phyloP scores from a whole-genome alignment of 306 rosid genomes.

The Fagus crenata region DNA sequence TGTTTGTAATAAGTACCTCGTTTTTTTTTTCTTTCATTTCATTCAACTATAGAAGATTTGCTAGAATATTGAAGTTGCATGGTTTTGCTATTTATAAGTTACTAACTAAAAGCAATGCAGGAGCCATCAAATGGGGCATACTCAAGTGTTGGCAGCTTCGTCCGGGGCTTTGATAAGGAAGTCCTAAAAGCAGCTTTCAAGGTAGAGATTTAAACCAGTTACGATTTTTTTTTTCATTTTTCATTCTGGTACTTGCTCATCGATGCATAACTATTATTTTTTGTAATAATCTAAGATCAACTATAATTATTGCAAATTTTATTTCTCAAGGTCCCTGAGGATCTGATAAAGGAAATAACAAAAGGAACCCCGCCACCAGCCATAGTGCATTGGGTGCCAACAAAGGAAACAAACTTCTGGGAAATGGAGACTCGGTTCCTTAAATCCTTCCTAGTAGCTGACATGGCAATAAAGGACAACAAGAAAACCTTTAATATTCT shows the following conservation, averaged over 20 bases:
- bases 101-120: constrained; percentile 38
- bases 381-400: constrained; percentile 59
- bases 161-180: constrained; percentile 65
- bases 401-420: constrained; percentile 31
- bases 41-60: background rate
- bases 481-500: constrained; percentile 52
- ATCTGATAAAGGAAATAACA: constrained; percentile 52
- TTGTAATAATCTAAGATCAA: background rate
- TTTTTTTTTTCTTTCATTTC: background rate
- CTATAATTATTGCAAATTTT: background rate
- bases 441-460: constrained; percentile 28
- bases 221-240: no score
- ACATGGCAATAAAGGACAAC: constrained; percentile 31
- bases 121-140: constrained; percentile 69
- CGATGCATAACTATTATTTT: no score
- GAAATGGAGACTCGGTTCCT: constrained; percentile 50
- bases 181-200: constrained; percentile 65
- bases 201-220: constrained; percentile 33
- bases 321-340: constrained; percentile 61
- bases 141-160: constrained; percentile 58
- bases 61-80: constrained; percentile 1
- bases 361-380: constrained; percentile 40
- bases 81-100: constrained; percentile 19
- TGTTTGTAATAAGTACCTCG: background rate
- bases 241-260: no score